Evolutionary conservation across 768 basidiomycete species (phyloP).

Genomic region (Glaciozyma martinii): DNA sequence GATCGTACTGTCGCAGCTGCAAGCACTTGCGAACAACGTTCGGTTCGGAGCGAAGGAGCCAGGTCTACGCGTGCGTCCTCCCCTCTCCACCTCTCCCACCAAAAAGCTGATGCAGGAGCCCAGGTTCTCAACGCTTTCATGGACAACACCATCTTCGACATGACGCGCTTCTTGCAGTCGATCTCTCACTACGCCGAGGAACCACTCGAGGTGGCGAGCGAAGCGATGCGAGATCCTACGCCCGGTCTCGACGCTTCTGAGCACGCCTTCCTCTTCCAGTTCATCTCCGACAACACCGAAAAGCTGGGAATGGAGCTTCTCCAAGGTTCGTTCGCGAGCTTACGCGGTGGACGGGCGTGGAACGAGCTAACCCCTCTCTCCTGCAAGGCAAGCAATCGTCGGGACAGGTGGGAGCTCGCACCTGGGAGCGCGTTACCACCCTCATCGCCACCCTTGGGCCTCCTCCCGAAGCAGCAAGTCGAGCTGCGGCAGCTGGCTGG

Average conservation of each 20-base stretch:
- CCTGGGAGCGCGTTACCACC: conserved; percentile 2
- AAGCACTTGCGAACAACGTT: conserved; percentile 88
- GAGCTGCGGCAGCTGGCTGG: neutral
- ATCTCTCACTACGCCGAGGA: conserved; percentile 11
- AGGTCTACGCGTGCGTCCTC: conserved; percentile 71
- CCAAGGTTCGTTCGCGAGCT: neutral
- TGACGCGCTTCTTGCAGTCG: conserved; percentile 57
- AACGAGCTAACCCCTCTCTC: neutral
- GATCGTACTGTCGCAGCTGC: conserved; percentile 43
- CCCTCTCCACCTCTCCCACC: conserved; percentile 51
- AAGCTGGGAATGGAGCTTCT: conserved; percentile 5
- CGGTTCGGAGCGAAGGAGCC: conserved; percentile 76
- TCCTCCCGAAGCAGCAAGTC: neutral
- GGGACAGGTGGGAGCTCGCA: neutral
- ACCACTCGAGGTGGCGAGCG: too few species aligned
- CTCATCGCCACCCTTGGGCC: conserved; percentile 3
- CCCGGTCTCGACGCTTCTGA: neutral
- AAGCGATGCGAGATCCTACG: neutral
- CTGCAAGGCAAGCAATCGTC: neutral
- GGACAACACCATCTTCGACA: conserved; percentile 37
- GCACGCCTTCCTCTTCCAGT: conserved; percentile 5
- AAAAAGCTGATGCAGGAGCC: too few species aligned
- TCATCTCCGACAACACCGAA: conserved; percentile 8
- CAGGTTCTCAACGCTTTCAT: neutral
- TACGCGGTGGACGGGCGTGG: too few species aligned